phyloP scores from a whole-genome alignment of 768 basidiomycete species.

The Lactarius trivialis region DNA sequence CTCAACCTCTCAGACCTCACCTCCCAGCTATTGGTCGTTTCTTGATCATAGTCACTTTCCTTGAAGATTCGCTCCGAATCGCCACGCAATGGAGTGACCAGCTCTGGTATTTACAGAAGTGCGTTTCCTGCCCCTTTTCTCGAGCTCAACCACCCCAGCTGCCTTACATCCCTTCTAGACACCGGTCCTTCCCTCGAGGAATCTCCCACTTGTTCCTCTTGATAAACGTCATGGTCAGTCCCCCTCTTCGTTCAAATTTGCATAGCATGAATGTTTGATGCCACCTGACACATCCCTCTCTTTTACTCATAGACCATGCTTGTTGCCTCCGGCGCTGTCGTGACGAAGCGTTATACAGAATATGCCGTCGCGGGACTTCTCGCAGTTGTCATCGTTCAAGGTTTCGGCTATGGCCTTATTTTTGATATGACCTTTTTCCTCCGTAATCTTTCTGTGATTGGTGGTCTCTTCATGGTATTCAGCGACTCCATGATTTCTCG shows the following conservation, averaged over 20 bases:
- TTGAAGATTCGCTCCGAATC: conserved; percentile 94
- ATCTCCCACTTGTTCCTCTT: conserved; percentile 89
- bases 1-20: conserved; percentile 89
- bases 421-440: conserved; percentile 99
- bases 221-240: conserved; percentile 82
- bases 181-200: conserved; percentile 94
- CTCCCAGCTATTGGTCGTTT: conserved; percentile 94
- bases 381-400: conserved; percentile 88
- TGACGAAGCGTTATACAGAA: conserved; percentile 82
- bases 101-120: conserved; percentile 97
- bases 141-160: conserved; percentile 17
- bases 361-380: conserved; percentile 86
- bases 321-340: conserved; percentile 74
- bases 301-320: conserved; percentile 69
- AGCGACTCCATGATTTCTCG: conserved; percentile 88
- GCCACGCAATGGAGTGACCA: conserved; percentile 95
- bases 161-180: conserved; percentile 41
- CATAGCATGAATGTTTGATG: not conserved
- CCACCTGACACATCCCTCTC: not conserved
- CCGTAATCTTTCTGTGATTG: conserved; percentile 95
- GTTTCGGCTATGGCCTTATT: conserved; percentile 97
- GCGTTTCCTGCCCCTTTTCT: conserved; percentile 30
- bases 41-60: conserved; percentile 95
- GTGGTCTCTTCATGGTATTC: conserved; percentile 98
- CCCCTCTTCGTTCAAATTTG: not conserved